These are phyloP conservation scores for Raffaelea arxii DNA, from an alignment of 2,329 filamentous ascomycete genomes.

Conservation along the genomic window DNA sequence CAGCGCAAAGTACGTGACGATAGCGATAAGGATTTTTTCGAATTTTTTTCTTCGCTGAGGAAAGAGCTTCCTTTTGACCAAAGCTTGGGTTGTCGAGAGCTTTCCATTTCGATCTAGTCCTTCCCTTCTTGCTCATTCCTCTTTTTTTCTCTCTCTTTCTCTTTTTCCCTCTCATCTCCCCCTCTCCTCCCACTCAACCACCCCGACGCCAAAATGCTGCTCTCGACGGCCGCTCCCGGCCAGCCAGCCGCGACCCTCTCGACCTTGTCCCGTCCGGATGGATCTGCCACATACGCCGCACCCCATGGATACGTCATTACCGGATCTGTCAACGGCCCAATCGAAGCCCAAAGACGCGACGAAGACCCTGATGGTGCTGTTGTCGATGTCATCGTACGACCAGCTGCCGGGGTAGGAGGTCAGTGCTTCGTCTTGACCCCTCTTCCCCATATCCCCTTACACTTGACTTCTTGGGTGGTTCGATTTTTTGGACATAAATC, in stretches of 20 bases:
- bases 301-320: slow-evolving; percentile 72
- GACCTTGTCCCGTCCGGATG: slow-evolving; percentile 62
- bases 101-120: too few relatives aligned
- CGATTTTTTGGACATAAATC: background rate
- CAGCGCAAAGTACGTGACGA: too few relatives aligned
- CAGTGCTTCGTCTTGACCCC: slow-evolving; percentile 17
- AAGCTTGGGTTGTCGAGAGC: too few relatives aligned
- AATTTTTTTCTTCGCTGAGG: too few relatives aligned
- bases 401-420: slow-evolving; percentile 76
- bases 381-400: slow-evolving; percentile 83
- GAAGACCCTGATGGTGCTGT: slow-evolving; percentile 86
- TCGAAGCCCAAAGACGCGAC: slow-evolving; percentile 81
- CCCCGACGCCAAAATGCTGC: background rate
- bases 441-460: background rate
- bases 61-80: too few relatives aligned
- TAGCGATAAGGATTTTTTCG: too few relatives aligned
- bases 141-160: too few relatives aligned
- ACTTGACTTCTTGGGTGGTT: background rate
- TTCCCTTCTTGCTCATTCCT: too few relatives aligned
- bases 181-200: background rate
- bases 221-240: too few relatives aligned
- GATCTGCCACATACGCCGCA: slow-evolving; percentile 73
- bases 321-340: slow-evolving; percentile 81
- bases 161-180: too few relatives aligned
- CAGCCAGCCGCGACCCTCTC: too few relatives aligned